phyloP scores from a whole-genome alignment of 2,329 filamentous ascomycete species.

The Epichloe coenophiala region DNA sequence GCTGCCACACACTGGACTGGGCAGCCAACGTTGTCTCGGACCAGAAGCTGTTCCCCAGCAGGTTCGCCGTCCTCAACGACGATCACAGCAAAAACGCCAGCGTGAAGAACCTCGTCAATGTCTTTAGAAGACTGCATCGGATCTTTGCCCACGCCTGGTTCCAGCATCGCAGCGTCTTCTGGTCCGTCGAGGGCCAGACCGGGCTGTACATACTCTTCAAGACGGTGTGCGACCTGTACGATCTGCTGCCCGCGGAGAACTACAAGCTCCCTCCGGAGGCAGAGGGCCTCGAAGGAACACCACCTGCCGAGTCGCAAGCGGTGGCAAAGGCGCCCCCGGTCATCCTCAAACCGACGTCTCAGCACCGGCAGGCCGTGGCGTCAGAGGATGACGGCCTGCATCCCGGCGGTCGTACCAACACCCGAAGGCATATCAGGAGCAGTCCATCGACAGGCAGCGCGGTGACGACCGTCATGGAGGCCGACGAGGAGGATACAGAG shows the following conservation, averaged over 20 bases:
- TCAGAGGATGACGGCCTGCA: conserved; percentile 38
- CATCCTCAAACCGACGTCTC: conserved; percentile 23
- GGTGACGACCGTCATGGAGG: conserved; percentile 70
- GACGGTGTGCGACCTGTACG: conserved; percentile 86
- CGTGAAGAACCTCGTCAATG: conserved; percentile 78
- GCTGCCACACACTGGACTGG: conserved; percentile 97
- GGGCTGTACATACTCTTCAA: conserved; percentile 95
- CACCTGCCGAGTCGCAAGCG: conserved; percentile 27
- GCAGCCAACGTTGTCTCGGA: conserved; percentile 89
- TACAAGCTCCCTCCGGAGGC: conserved; percentile 92
- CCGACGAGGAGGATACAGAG: conserved; percentile 58
- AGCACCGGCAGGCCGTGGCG: conserved; percentile 17
- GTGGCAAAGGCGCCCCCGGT: conserved; percentile 20
- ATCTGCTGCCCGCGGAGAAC: conserved; percentile 80
- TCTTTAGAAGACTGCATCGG: conserved; percentile 84
- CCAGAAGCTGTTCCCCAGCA: conserved; percentile 87
- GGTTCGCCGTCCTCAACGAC: conserved; percentile 47
- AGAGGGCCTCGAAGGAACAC: conserved; percentile 57
- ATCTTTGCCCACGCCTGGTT: conserved; percentile 99
- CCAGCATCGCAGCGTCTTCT: conserved; percentile 89
- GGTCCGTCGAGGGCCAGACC: conserved; percentile 81
- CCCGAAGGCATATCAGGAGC: conserved; percentile 67
- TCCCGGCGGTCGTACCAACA: conserved; percentile 50
- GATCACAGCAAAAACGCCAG: conserved; percentile 49
- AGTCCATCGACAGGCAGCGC: conserved; percentile 67